Evolutionary conservation across 148 eudicot species (phyloP).

Genomic region (Gaultheria prostrata): DNA sequence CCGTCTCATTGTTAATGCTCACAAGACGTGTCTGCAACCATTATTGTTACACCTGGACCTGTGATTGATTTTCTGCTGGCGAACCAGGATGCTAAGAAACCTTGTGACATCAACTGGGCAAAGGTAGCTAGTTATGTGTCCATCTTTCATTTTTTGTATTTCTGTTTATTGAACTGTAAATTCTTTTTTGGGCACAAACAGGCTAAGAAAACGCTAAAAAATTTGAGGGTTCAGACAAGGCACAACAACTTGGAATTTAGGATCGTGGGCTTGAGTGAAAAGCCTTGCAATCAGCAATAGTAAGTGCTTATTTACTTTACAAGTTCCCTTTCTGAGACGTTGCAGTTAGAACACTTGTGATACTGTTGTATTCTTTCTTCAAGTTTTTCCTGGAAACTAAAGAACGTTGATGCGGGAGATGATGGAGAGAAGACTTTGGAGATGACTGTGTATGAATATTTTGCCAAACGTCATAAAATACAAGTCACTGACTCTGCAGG

Average conservation of each 20-base stretch:
- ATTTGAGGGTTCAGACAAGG: slow-evolving; percentile 61
- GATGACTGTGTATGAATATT: slow-evolving; percentile 72
- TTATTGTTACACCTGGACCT: slow-evolving; percentile 31
- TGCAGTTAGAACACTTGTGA: slow-evolving; percentile 11
- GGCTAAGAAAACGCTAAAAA: slow-evolving; percentile 71
- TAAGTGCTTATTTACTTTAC: slow-evolving; percentile 27
- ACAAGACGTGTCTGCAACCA: slow-evolving; percentile 71
- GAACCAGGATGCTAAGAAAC: slow-evolving; percentile 58
- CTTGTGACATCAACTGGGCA: slow-evolving; percentile 64
- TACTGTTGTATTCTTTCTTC: slow-evolving; percentile 17
- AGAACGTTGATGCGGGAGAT: slow-evolving; percentile 31
- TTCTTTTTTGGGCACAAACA: slow-evolving; percentile 22
- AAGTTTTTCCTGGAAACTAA: slow-evolving; percentile 50
- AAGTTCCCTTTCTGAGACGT: background rate
- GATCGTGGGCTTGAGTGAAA: slow-evolving; percentile 22
- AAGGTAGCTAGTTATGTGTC: slow-evolving; percentile 40
- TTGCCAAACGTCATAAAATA: slow-evolving; percentile 45
- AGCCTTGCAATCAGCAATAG: slow-evolving; percentile 69
- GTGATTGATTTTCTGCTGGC: slow-evolving; percentile 44
- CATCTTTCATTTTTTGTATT: background rate
- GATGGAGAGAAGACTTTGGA: slow-evolving; percentile 41
- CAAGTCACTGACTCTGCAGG: slow-evolving; percentile 60
- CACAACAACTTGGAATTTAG: slow-evolving; percentile 69
- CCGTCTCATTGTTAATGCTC: slow-evolving; percentile 9
- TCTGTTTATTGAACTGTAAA: slow-evolving; percentile 1